Evolutionary conservation across 2,329 filamentous ascomycete species (phyloP).

Genomic region (Sarocladium brachiariae): DNA sequence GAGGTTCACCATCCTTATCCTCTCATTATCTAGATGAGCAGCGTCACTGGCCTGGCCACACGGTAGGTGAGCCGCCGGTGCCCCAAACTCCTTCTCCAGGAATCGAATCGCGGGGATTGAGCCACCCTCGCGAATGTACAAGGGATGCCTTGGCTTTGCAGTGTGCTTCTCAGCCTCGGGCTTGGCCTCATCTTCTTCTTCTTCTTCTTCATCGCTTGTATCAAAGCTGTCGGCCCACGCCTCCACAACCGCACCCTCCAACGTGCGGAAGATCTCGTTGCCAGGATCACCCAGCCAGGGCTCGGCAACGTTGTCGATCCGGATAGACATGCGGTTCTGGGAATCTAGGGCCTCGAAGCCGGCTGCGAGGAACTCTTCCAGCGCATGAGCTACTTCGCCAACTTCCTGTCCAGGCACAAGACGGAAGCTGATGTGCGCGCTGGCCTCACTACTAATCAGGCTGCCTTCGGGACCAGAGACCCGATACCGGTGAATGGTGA

Average conservation of each 20-base stretch:
- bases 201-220: slow-evolving; percentile 9
- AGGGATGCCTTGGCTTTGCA: slow-evolving; percentile 50
- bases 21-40: slow-evolving; percentile 91
- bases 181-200: slow-evolving; percentile 7
- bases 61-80: slow-evolving; percentile 85
- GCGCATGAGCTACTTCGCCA: slow-evolving; percentile 60
- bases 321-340: slow-evolving; percentile 72
- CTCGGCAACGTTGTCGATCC: slow-evolving; percentile 88
- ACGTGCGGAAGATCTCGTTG: slow-evolving; percentile 83
- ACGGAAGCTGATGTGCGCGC: slow-evolving; percentile 80
- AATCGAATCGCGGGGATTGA: slow-evolving; percentile 93
- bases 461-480: slow-evolving; percentile 88
- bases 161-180: slow-evolving; percentile 9
- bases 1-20: slow-evolving; percentile 80
- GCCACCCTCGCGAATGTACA: slow-evolving; percentile 94
- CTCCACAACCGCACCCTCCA: slow-evolving; percentile 77
- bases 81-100: slow-evolving; percentile 86
- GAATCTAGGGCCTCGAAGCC: slow-evolving; percentile 72
- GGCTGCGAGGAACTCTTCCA: slow-evolving; percentile 60
- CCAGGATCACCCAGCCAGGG: slow-evolving; percentile 91
- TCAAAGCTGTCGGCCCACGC: slow-evolving; percentile 64
- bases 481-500: slow-evolving; percentile 90
- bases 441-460: slow-evolving; percentile 84
- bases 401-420: slow-evolving; percentile 92
- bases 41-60: slow-evolving; percentile 92